Evolutionary conservation across 75 land plant species (phyloP).

Genomic region (Larix kaempferi): DNA sequence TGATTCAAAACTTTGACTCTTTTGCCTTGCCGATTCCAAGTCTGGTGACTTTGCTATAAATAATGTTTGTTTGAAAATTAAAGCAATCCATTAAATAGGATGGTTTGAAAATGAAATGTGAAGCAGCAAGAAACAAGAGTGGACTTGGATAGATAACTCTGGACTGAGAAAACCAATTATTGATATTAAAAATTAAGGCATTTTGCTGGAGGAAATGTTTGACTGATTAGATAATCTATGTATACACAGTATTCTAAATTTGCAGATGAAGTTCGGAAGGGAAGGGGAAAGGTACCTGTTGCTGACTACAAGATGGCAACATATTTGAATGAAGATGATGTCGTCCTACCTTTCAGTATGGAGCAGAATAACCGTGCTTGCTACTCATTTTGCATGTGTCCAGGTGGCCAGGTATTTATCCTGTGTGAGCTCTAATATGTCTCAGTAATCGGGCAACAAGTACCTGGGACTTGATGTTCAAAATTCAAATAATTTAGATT

Average conservation of each 20-base stretch:
- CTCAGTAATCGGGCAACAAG: neutral
- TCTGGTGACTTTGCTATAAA: too few species aligned
- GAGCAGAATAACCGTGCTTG: constrained; percentile 50
- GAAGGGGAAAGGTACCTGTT: constrained; percentile 92
- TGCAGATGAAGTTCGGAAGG: constrained; percentile 73
- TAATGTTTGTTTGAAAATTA: neutral
- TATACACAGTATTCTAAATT: constrained; percentile 65
- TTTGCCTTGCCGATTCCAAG: too few species aligned
- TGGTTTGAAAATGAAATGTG: neutral
- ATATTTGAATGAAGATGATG: constrained; percentile 34
- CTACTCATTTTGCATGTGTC: constrained; percentile 99
- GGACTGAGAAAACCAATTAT: neutral
- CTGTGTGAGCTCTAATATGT: neutral
- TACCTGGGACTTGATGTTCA: neutral
- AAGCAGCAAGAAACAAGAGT: neutral
- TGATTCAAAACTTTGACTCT: too few species aligned
- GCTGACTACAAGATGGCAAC: constrained; percentile 90
- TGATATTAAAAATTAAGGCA: neutral
- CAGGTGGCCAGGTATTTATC: constrained; percentile 91
- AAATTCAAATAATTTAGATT: neutral
- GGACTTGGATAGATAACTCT: neutral
- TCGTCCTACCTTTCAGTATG: neutral
- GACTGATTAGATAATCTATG: neutral
- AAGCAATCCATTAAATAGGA: neutral
- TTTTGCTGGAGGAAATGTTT: neutral